Conservation (phyloP, 2,329 filamentous ascomycete genomes). For the Apiospora arundinis region DNA sequence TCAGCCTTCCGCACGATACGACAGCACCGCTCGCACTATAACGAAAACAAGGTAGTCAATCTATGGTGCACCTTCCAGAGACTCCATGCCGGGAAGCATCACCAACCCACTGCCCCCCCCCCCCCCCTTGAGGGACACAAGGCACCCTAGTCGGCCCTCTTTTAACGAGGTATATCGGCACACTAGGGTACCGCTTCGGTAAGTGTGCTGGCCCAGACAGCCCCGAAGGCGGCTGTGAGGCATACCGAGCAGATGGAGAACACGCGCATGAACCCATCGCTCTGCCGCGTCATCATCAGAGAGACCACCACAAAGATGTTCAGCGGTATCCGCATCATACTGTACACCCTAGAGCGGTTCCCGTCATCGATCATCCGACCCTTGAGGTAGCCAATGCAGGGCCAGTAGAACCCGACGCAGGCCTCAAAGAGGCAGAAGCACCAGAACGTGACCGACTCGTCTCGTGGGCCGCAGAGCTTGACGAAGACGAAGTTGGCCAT, state of each 20-base stretch:
- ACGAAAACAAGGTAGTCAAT: not conserved
- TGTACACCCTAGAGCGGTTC: conserved; percentile 60
- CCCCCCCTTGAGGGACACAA: too few relatives aligned
- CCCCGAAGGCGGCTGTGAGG: conserved; percentile 35
- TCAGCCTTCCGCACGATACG: not conserved
- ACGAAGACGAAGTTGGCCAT: conserved; percentile 48
- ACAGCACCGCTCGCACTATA: not conserved
- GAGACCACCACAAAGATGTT: conserved; percentile 47
- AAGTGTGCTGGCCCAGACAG: conserved; percentile 34
- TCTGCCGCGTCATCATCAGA: conserved; percentile 51
- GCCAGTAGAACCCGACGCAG: conserved; percentile 64
- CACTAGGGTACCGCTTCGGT: conserved; percentile 34
- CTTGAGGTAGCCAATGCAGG: conserved; percentile 61
- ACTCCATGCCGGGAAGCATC: too few relatives aligned
- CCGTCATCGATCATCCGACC: conserved; percentile 51
- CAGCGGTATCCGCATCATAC: conserved; percentile 61
- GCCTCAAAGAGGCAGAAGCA: conserved; percentile 63
- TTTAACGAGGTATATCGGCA: not conserved
- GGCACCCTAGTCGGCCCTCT: not conserved
- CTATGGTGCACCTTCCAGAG: too few relatives aligned
- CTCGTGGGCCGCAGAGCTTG: conserved; percentile 44
- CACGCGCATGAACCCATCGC: conserved; percentile 31
- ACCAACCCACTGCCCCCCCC: too few relatives aligned
- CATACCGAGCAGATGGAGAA: conserved; percentile 37
- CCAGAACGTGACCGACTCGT: conserved; percentile 56